phyloP scores from a whole-genome alignment of 352 stramenopile species.

The Phytophthora tentaculata region DNA sequence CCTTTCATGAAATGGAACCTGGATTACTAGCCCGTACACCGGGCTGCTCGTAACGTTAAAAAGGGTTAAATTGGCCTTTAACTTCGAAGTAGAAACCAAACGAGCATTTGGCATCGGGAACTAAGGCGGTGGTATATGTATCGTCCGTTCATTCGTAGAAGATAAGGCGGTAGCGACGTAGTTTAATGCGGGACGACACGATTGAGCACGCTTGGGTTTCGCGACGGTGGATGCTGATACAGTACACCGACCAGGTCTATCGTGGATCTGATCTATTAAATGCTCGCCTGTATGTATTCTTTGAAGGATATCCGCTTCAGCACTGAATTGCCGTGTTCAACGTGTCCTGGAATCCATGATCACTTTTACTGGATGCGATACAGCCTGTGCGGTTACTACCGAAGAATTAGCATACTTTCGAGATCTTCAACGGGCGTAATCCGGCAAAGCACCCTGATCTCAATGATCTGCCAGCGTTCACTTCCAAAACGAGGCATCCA shows the following conservation, averaged over 20 bases:
- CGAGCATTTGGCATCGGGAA: too few relatives aligned
- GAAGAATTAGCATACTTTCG: not conserved
- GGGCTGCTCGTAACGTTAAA: too few relatives aligned
- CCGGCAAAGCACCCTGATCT: not conserved
- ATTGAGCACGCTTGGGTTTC: not conserved
- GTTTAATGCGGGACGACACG: too few relatives aligned
- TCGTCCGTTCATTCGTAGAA: too few relatives aligned
- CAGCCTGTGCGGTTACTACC: too few relatives aligned
- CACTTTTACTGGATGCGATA: slow-evolving; percentile 8
- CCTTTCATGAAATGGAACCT: slow-evolving; percentile 14
- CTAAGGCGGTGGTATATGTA: too few relatives aligned
- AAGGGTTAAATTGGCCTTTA: too few relatives aligned
- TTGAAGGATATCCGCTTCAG: not conserved
- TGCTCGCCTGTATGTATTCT: not conserved
- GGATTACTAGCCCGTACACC: not conserved
- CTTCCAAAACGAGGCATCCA: not conserved
- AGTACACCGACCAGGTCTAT: not conserved
- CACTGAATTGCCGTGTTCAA: not conserved
- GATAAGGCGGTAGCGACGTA: too few relatives aligned
- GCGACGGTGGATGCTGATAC: not conserved
- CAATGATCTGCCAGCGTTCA: too few relatives aligned
- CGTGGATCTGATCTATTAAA: not conserved
- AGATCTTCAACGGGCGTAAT: slow-evolving; percentile 11
- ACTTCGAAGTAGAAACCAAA: too few relatives aligned
- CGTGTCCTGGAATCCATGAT: not conserved